Base-by-base conservation (phyloP, 768 basidiomycete species). In the Pleurotus tuoliensis region DNA sequence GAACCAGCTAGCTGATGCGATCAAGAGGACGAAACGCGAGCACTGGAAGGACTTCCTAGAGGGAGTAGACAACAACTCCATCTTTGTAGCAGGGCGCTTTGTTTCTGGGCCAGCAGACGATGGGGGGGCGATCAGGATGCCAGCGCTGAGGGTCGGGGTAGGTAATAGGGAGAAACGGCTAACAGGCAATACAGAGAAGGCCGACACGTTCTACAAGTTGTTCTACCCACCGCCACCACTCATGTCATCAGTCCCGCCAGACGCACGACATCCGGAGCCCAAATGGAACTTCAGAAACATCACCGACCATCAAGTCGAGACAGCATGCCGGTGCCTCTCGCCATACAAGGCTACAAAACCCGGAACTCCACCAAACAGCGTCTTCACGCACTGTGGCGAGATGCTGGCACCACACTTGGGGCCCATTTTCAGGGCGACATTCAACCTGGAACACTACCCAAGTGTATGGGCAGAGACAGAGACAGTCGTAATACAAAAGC, bases 401-500 rank as follows among this genome's bases (percentile, higher is more conserved):
- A 3, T 57, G 3, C 58, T 66, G 2, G 53, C 55, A 2, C 58
- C 58, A 8, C 56, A 60, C 22, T 58, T 70, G 6, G 50, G 38
- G 15, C 52, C 44, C 24, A 62, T 70, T 2, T 70, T 51, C 56
- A 15, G 63, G 2, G 72, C 71, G 3, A 65, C 64, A 2, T 65
- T 73, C 52, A 43, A 57, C 4, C 65, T 73, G 0, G 38, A 61
- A 5, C 34, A 58, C 45, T 70, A 71, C 56, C 73, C 69, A 0
- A 53, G 62, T 0, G 27, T 38, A 9, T 76, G 72, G 71, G 62
- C 61, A 27, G n/a, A 38, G 0, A 69, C 61, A 0, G 58, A 27
- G 1, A 73, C 72, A 0, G 50, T 72, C 0, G 70, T 73, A 0
- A 58, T 76, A 0, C 51, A 64, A 2, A 77, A 77, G 58, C 74